Evolutionary conservation across 352 stramenopile species (phyloP), one percentile per base, ranked within the genome.

Genomic region (Pythium aquatile): DNA sequence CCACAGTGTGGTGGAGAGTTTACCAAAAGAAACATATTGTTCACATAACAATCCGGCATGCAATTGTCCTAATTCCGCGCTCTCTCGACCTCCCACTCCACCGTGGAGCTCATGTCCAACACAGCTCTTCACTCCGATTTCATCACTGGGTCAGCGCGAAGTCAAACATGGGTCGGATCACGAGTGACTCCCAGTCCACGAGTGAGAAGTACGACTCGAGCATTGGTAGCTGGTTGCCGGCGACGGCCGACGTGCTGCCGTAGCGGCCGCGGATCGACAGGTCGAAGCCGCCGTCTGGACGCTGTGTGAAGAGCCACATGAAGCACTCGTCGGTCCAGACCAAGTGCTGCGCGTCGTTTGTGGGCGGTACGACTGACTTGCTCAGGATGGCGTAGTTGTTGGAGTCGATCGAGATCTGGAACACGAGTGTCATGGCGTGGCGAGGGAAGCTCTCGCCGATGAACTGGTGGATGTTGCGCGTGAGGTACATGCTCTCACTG

Each of bases 261-360:
- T 94, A 94, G 58, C 90, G 88, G 47, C 85, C 85, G 14, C 80
- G 75, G 46, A 92, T 85, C 44, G 83, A 90, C 20, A 92, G 70
- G 39, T 89, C 79, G 56, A 94, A 94, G 42, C 85, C 85, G 5
- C 82, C 75, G 35, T 80, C 72, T 20, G 70, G 47, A 13, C 72
- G 78, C 14, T 81, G 75, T 52, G 73, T 74, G 70, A 92, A 94
- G 54, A 89, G 88, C 81, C 83, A 92, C 82, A 94, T 91, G 68
- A 76, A 92, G 62, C 81, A 92, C 77, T 94, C 85, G 63, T 94
- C 85, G 8, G 85, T 94, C 85, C 85, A 94, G n/a, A 94, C 85
- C 49, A 94, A 67, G 66, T 94, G 83, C 73, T 94, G 85, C 28
- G 83, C 85, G 51, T 94, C 85, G 69, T 88, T 89, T 29, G 83